Percentiles rank a stretch among this genome's conserved stretches.
Evolutionary conservation across 805 yeast species (phyloP).

Genomic region (Kodamaea lidongshanica): DNA sequence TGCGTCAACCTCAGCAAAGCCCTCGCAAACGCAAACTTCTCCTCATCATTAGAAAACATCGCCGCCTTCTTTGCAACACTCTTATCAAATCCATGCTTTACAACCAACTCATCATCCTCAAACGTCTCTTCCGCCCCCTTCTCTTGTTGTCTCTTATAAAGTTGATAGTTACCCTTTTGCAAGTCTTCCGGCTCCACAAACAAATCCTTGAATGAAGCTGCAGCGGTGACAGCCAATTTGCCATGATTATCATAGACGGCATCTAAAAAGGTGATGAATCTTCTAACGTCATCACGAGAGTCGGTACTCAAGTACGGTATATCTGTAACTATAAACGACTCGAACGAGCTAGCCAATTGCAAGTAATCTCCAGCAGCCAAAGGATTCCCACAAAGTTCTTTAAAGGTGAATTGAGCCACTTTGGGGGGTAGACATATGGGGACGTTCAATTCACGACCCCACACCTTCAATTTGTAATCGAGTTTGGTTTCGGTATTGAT

Average conservation of each 20-base stretch:
- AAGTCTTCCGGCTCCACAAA: slow-evolving; percentile 77
- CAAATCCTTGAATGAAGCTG: slow-evolving; percentile 74
- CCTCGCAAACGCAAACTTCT: slow-evolving; percentile 92
- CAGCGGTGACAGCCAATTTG: slow-evolving; percentile 82
- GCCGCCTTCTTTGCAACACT: slow-evolving; percentile 64
- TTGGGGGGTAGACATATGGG: slow-evolving; percentile 71
- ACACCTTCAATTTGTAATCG: slow-evolving; percentile 45
- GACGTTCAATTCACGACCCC: slow-evolving; percentile 81
- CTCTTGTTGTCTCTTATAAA: slow-evolving; percentile 36
- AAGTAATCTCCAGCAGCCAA: slow-evolving; percentile 93
- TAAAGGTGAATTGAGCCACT: slow-evolving; percentile 87
- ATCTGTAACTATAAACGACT: slow-evolving; percentile 82
- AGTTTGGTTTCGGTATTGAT: slow-evolving; percentile 9
- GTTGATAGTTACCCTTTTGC: slow-evolving; percentile 40
- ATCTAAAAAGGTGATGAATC: slow-evolving; percentile 91
- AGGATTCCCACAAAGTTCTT: slow-evolving; percentile 79
- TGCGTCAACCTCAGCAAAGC: slow-evolving; percentile 87
- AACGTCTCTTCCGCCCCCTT: slow-evolving; percentile 31
- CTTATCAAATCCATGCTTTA: slow-evolving; percentile 71
- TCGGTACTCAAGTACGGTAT: slow-evolving; percentile 78
- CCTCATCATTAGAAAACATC: slow-evolving; percentile 89
- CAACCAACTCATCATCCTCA: slow-evolving; percentile 57
- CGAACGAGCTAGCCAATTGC: slow-evolving; percentile 68
- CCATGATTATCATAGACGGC: slow-evolving; percentile 93
- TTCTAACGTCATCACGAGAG: slow-evolving; percentile 75